These are phyloP conservation scores for Sugiyamaella castrensis DNA, from an alignment of 1,139 yeast genomes.

Conservation along the genomic window DNA sequence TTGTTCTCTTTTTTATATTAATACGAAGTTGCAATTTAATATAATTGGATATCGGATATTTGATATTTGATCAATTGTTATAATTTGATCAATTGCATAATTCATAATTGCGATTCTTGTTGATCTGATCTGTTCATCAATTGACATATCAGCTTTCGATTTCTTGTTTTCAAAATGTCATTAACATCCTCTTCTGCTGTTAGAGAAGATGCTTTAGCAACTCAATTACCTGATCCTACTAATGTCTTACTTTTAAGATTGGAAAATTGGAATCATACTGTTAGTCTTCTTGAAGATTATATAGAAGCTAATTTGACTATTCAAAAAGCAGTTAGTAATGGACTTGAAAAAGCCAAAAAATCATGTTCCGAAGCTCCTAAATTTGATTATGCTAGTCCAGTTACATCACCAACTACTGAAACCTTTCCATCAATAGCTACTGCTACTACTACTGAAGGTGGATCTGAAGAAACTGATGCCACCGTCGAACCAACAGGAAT, in stretches of 20 bases:
- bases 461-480: neutral
- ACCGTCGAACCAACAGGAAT: slow-evolving; percentile 28
- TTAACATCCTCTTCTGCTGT: neutral
- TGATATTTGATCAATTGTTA: too few relatives aligned
- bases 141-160: too few relatives aligned
- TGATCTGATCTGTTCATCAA: too few relatives aligned
- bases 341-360: slow-evolving; percentile 37
- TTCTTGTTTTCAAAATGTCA: too few relatives aligned
- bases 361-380: slow-evolving; percentile 35
- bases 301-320: slow-evolving; percentile 30
- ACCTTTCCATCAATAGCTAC: neutral
- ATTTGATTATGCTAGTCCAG: slow-evolving; percentile 27
- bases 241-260: slow-evolving; percentile 35
- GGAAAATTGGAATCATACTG: slow-evolving; percentile 40
- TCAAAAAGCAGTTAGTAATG: slow-evolving; percentile 32
- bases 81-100: too few relatives aligned
- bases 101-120: too few relatives aligned
- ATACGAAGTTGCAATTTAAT: too few relatives aligned
- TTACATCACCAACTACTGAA: slow-evolving; percentile 1
- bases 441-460: slow-evolving; percentile 7
- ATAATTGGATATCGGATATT: too few relatives aligned
- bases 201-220: slow-evolving; percentile 28
- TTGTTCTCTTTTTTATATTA: too few relatives aligned
- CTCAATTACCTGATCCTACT: slow-evolving; percentile 38
- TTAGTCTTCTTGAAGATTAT: slow-evolving; percentile 33